Conservation (phyloP, 2,329 filamentous ascomycete species). For the Cadophora sp. region DNA sequence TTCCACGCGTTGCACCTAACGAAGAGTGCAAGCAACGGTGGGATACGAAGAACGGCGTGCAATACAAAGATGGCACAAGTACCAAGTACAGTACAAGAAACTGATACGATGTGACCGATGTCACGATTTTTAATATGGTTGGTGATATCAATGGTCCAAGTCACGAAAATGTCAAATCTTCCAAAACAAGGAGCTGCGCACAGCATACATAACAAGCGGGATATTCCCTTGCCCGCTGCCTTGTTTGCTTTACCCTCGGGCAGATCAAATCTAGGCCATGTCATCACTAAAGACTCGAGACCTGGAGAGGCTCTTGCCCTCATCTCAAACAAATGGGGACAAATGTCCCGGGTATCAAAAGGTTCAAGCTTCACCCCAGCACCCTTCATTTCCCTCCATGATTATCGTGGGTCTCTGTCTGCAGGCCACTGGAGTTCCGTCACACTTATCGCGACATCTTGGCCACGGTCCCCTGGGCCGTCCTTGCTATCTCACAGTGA, state of each 20-base stretch:
- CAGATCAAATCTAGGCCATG: constrained; percentile 5
- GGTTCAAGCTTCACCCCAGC: constrained; percentile 15
- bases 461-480: background rate
- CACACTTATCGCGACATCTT: constrained; percentile 8
- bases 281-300: background rate
- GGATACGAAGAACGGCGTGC: constrained; percentile 3
- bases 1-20: constrained; percentile 9
- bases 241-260: background rate
- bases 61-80: background rate
- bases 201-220: constrained; percentile 1
- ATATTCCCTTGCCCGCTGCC: background rate
- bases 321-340: background rate
- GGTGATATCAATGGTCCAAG: background rate
- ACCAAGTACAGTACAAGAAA: constrained; percentile 1
- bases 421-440: constrained; percentile 4
- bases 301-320: background rate
- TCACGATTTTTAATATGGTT: background rate
- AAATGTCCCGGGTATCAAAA: background rate
- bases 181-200: constrained; percentile 2
- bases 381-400: background rate
- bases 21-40: background rate
- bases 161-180: constrained; percentile 9
- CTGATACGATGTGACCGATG: background rate
- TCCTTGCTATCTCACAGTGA: constrained; percentile 6
- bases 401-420: constrained; percentile 5